phyloP scores from a whole-genome alignment of 208 protist genomes.

The Leishmania major region DNA sequence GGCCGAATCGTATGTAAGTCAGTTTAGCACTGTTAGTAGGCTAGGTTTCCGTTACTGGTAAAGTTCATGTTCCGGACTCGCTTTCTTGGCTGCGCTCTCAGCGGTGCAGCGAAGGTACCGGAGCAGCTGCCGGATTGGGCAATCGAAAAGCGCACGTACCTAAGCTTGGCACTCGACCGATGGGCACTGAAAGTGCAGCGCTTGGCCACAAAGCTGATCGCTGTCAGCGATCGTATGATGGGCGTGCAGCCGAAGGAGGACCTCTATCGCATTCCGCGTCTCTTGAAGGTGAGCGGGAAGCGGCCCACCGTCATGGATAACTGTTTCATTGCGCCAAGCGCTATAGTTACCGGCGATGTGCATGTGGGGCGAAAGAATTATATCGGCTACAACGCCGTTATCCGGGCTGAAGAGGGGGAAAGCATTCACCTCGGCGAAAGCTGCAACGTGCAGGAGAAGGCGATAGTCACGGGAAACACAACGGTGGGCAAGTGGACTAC shows the following conservation, averaged over 20 bases:
- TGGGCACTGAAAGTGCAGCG: conserved; percentile 45
- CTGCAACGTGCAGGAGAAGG: conserved; percentile 92
- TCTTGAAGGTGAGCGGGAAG: conserved; percentile 73
- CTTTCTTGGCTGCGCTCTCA: conserved; percentile 6
- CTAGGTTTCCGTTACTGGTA: neutral
- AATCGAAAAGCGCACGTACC: conserved; percentile 53
- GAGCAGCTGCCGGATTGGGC: conserved; percentile 75
- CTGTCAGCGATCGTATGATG: conserved; percentile 67
- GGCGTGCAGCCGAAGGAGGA: conserved; percentile 78
- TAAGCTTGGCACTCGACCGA: conserved; percentile 45
- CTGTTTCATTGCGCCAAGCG: conserved; percentile 89
- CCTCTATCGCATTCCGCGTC: conserved; percentile 78
- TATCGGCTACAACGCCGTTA: conserved; percentile 90
- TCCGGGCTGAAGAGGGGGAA: conserved; percentile 81
- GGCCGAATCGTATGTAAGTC: neutral
- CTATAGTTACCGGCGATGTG: conserved; percentile 83
- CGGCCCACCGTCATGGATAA: conserved; percentile 88
- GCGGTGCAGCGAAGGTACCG: conserved; percentile 36
- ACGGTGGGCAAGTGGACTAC: conserved; percentile 89
- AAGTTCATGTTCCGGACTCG: conserved; percentile 42
- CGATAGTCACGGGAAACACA: conserved; percentile 81
- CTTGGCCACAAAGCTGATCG: conserved; percentile 50
- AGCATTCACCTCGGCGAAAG: conserved; percentile 88
- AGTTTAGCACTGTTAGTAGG: neutral
- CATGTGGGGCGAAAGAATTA: conserved; percentile 89